These are phyloP conservation scores for Hemileccinum rubropunctum DNA, from an alignment of 768 basidiomycete species.

Conservation along the genomic window DNA sequence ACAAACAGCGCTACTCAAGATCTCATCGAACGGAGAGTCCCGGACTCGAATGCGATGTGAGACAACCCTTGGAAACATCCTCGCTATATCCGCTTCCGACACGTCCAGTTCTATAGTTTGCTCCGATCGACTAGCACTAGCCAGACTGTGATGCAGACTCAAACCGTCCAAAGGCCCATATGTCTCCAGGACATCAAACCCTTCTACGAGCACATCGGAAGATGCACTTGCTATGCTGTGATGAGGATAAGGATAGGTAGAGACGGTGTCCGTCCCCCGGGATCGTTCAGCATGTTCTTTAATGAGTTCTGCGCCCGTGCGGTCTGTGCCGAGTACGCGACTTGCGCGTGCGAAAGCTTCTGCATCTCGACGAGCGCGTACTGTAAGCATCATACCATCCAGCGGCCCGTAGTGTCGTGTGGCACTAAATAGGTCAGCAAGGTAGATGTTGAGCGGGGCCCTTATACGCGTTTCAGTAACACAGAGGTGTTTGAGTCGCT, in stretches of 20 bases:
- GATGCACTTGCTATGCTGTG: constrained; percentile 18
- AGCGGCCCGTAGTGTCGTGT: constrained; percentile 67
- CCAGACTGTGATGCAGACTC: constrained; percentile 3
- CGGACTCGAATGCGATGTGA: constrained; percentile 74
- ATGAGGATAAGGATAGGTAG: constrained; percentile 18
- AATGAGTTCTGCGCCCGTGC: constrained; percentile 59
- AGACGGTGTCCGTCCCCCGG: constrained; percentile 18
- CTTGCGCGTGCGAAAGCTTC: constrained; percentile 65
- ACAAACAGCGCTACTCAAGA: constrained; percentile 60
- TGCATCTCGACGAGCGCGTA: constrained; percentile 58
- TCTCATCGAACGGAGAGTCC: constrained; percentile 66
- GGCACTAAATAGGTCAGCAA: constrained; percentile 72
- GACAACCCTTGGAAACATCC: constrained; percentile 69
- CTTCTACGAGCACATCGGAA: constrained; percentile 22
- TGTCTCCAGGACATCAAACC: constrained; percentile 13
- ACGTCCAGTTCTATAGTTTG: constrained; percentile 48
- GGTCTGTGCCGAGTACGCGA: constrained; percentile 61
- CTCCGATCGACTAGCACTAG: constrained; percentile 12
- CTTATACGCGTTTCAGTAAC: constrained; percentile 44
- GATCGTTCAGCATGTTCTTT: constrained; percentile 21
- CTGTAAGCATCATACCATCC: constrained; percentile 67
- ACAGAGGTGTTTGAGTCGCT: constrained; percentile 26
- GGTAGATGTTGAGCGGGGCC: constrained; percentile 55
- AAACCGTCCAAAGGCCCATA: constrained; percentile 2
- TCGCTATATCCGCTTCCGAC: constrained; percentile 71